Percentiles rank a stretch among this genome's conserved stretches.
Conservation (phyloP, 129 eudicot species). For the Artemisia tridentata region DNA sequence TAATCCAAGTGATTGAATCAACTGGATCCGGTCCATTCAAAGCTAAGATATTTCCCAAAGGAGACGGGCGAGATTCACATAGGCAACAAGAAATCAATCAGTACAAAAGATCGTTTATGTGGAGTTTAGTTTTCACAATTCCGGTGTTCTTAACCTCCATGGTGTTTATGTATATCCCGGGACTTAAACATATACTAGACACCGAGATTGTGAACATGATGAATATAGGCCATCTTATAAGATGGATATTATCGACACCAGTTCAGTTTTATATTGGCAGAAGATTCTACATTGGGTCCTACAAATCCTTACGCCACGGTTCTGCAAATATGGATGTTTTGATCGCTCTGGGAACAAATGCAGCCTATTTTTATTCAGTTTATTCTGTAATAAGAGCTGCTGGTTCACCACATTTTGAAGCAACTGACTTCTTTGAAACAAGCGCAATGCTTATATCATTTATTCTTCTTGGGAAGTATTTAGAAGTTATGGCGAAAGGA, state of each 20-base stretch:
- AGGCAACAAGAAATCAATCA: conserved; percentile 55
- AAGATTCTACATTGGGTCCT: conserved; percentile 72
- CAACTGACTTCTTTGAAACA: conserved; percentile 84
- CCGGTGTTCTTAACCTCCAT: conserved; percentile 81
- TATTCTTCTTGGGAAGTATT: conserved; percentile 84
- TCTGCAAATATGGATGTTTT: conserved; percentile 91
- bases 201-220: conserved; percentile 59
- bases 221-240: conserved; percentile 56
- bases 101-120: conserved; percentile 57
- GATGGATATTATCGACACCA: conserved; percentile 79
- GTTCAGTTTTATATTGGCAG: conserved; percentile 85
- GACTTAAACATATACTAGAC: conserved; percentile 57
- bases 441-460: conserved; percentile 96
- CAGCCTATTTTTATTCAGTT: conserved; percentile 86
- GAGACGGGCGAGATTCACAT: conserved; percentile 49
- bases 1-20: conserved; percentile 60
- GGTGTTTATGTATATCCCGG: conserved; percentile 84
- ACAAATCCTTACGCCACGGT: conserved; percentile 63
- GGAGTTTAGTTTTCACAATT: conserved; percentile 79
- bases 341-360: conserved; percentile 80
- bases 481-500: conserved; percentile 91
- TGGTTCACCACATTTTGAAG: conserved; percentile 55
- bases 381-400: conserved; percentile 81
- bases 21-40: conserved; percentile 48
- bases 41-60: conserved; percentile 65